These are phyloP conservation scores for Hordeum pubiflorum DNA, from an alignment of 202 grass and related monocot species.

Conservation along the genomic window DNA sequence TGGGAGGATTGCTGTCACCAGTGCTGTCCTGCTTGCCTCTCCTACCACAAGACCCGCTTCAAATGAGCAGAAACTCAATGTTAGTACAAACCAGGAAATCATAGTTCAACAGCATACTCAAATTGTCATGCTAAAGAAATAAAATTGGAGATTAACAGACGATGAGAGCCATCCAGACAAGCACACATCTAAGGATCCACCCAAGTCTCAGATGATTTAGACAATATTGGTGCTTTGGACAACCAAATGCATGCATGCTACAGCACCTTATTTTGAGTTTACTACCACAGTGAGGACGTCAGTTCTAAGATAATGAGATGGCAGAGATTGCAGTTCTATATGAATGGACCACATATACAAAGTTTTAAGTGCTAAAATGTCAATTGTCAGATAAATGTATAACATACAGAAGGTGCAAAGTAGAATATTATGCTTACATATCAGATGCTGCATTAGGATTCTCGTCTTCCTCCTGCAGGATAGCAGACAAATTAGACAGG, in stretches of 20 bases:
- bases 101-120: background rate
- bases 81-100: background rate
- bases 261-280: background rate
- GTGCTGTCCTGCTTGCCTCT: slow-evolving; percentile 15
- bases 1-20: slow-evolving; percentile 9
- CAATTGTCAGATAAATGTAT: background rate
- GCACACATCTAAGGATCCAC: background rate
- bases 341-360: background rate
- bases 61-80: slow-evolving; percentile 24
- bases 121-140: background rate
- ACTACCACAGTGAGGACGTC: background rate
- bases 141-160: background rate
- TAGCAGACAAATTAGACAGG: slow-evolving; percentile 12
- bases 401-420: background rate
- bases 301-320: slow-evolving; percentile 11
- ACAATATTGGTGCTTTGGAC: background rate
- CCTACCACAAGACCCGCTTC: slow-evolving; percentile 31
- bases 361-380: background rate
- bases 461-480: slow-evolving; percentile 34
- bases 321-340: background rate
- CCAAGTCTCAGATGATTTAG: background rate
- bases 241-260: slow-evolving; percentile 18
- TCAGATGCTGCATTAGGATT: slow-evolving; percentile 30
- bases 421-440: slow-evolving; percentile 37
- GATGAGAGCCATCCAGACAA: background rate